Base-by-base conservation (phyloP, 2,329 filamentous ascomycete genomes). In the Talaromyces sp. region DNA sequence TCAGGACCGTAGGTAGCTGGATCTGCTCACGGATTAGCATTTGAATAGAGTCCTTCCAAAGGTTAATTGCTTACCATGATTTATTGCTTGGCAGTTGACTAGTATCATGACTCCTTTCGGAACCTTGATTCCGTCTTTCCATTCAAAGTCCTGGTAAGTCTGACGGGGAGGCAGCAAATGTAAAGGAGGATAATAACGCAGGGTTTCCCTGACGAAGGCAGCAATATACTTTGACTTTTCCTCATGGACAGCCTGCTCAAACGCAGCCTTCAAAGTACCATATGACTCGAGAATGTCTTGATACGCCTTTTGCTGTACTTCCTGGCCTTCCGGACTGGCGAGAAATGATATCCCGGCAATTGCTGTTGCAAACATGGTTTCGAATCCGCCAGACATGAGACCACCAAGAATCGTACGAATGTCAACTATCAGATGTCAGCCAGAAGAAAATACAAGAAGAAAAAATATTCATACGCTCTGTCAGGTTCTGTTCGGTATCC, bases 361-460 rank as follows among this genome's bases (percentile, higher is more conserved):
- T 5, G 69, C 69, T 13, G 69, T 71, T 15, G 69, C 63, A 29
- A 71, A 63, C 11, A 61, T 40, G 15, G 69, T 71, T 58, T 71
- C 69, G 54, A 71, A 71, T 1, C 69, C 69, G 29, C 69, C 69
- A 11, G 69, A 71, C 69, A 71, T 71, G 25, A 71, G 65, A 19
- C 68, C 69, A 38, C 56, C 40, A 43, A 43, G 40, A 19, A 43
- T 43, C 2, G 40, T 43, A 17, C 40, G 40, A 8, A 43, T 43
- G 17, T 43, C 40, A 6, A 10, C 40, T 43, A 43, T 43, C 40
- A 2, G 7, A 19, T 8, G 13, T 38, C 36, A 38, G 36, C 17
- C n/a, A n/a, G n/a, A 17, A 38, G 3, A 38, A 38, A 17, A 11
- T 38, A 2, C 5, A 15, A 38, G 13, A 38, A 15, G 36, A 17